Conservation (phyloP, 1,139 yeast genomes). For the Hanseniaspora gamundiae region DNA sequence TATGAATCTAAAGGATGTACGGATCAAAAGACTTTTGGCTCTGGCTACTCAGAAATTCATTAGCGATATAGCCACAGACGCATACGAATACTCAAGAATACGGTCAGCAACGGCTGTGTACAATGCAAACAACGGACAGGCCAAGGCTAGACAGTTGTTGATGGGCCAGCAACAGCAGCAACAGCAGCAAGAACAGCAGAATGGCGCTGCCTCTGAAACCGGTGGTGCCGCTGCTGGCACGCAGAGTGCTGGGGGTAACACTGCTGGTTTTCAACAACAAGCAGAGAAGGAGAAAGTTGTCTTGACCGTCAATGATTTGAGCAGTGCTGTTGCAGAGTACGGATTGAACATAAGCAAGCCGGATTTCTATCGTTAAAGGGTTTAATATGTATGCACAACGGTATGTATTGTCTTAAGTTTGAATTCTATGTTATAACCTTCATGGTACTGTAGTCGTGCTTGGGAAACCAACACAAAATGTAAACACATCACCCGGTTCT, state of each 20-base stretch:
- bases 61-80: conserved; percentile 91
- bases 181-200: conserved; percentile 13
- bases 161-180: conserved; percentile 44
- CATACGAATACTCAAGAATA: conserved; percentile 88
- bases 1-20: conserved; percentile 64
- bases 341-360: conserved; percentile 88
- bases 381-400: too few species aligned
- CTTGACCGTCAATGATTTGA: conserved; percentile 77
- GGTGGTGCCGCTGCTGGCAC: conserved; percentile 28
- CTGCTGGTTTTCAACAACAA: conserved; percentile 16
- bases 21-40: conserved; percentile 77
- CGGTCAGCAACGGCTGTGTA: conserved; percentile 75
- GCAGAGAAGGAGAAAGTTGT: conserved; percentile 46
- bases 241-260: conserved; percentile 39
- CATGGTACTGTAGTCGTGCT: too few species aligned
- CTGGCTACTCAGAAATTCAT: conserved; percentile 93
- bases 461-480: too few species aligned
- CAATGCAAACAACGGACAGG: conserved; percentile 76
- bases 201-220: conserved; percentile 22
- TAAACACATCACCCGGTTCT: too few species aligned
- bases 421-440: too few species aligned
- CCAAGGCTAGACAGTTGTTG: conserved; percentile 65
- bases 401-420: too few species aligned
- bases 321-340: conserved; percentile 81
- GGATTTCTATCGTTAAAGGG: conserved; percentile 64